Conservation (phyloP, 1,139 yeast species). For the Scheffersomyces segobiensis region DNA sequence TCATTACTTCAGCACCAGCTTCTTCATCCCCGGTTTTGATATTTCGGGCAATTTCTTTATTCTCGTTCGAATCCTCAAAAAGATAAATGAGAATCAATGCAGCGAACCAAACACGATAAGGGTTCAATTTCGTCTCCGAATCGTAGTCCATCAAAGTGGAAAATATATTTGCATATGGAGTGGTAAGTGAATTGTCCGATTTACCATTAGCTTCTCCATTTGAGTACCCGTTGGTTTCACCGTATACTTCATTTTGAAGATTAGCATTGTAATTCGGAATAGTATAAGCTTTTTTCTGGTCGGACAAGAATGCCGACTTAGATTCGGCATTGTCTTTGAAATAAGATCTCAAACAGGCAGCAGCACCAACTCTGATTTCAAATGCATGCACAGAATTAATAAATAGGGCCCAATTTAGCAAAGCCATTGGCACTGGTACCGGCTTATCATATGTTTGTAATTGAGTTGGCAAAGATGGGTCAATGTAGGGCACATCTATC, state of each 20-base stretch:
- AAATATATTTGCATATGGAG: slow-evolving; percentile 57
- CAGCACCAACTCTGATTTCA: slow-evolving; percentile 75
- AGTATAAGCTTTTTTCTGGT: slow-evolving; percentile 57
- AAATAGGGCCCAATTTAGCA: slow-evolving; percentile 78
- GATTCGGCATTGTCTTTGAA: slow-evolving; percentile 67
- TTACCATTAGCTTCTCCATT: slow-evolving; percentile 2
- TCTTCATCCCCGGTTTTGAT: slow-evolving; percentile 68
- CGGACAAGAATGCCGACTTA: slow-evolving; percentile 58
- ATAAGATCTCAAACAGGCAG: slow-evolving; percentile 65
- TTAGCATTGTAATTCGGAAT: slow-evolving; percentile 22
- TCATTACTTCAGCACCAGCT: slow-evolving; percentile 72
- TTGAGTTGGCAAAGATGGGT: slow-evolving; percentile 68
- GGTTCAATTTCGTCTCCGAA: slow-evolving; percentile 72
- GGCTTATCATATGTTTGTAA: slow-evolving; percentile 31
- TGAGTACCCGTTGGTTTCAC: background rate
- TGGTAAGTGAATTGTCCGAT: slow-evolving; percentile 2
- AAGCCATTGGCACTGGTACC: slow-evolving; percentile 71
- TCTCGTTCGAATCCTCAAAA: slow-evolving; percentile 57
- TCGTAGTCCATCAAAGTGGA: slow-evolving; percentile 76
- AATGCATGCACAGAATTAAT: slow-evolving; percentile 83
- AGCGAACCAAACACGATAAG: slow-evolving; percentile 88
- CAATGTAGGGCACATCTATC: slow-evolving; percentile 89
- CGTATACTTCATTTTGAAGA: slow-evolving; percentile 7
- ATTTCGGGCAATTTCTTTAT: slow-evolving; percentile 50
- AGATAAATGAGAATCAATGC: slow-evolving; percentile 63